Base-by-base conservation (phyloP, 2,329 filamentous ascomycete species). In the Penicillium capsulatum region DNA sequence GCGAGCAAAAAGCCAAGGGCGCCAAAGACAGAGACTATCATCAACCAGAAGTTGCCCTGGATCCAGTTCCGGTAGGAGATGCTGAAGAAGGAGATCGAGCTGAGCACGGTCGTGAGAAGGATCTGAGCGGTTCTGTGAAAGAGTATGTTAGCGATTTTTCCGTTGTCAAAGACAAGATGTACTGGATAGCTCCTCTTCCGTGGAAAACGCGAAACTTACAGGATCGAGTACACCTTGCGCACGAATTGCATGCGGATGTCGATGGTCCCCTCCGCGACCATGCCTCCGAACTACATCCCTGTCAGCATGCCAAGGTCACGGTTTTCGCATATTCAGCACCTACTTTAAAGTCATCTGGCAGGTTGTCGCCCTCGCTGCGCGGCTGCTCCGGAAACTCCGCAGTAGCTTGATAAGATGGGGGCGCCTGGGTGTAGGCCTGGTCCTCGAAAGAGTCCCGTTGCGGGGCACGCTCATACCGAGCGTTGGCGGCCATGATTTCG, bases 261-360 rank as follows among this genome's bases (percentile, higher is more conserved):
- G 61, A 97, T 75, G 14, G 90, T 94, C 32, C 87, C 91, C 72
- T 97, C 92, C 52, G 90, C 84, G 44, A 97, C 90, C 13, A 84
- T 88, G 47, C 89, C 90, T 55, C 91, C 92, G 61, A 94, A 97
- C 86, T 88, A 60, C 43, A 19, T 35, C 14, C n/a, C 13, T 17
- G 34, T 55, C 31, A 56, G 43, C 19, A 38, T 38, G 28, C 27
- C 34, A n/a, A n/a, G 38, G 28, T 14, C 22, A 28, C 6, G 8
- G 4, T 6, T 30, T 14, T 29, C 31, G 9, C n/a, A 2, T 11
- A 2, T 3, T n/a, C 3, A 32, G 16, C 9, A 10, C 48, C 34
- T 61, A 86, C 84, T 77, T 96, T 97, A 80, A 97, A 97, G 68
- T 97, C 91, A 71, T 97, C 91, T 1, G 91, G 91, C 31, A 97